Evolutionary conservation across 2,329 filamentous ascomycete genomes (phyloP).

Genomic region (Chaetomiaceae sp.): DNA sequence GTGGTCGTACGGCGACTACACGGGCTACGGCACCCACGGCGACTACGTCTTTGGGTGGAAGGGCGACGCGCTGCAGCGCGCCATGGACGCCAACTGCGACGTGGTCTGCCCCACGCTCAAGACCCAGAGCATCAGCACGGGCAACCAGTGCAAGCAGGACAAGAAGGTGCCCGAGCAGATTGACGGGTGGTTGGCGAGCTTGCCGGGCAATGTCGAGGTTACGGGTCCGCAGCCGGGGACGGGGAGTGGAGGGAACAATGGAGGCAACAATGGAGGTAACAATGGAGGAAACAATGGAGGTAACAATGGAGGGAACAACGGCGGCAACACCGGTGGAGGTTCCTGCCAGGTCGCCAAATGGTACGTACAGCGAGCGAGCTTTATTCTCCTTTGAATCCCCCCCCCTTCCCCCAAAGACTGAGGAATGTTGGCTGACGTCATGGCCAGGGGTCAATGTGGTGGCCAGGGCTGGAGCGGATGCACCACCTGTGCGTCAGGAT

Average conservation of each 20-base stretch:
- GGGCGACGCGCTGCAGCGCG: constrained; percentile 19
- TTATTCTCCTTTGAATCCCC: no score
- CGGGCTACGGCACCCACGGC: constrained; percentile 22
- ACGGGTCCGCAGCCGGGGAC: constrained; percentile 17
- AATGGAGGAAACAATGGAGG: neutral
- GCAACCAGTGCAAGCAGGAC: constrained; percentile 12
- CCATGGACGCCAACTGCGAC: constrained; percentile 23
- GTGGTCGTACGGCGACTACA: constrained; percentile 22
- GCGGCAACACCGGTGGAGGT: constrained; percentile 1
- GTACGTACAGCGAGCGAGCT: neutral
- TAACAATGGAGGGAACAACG: neutral
- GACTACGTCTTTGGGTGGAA: constrained; percentile 25
- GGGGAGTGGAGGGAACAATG: neutral
- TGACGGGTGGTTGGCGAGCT: constrained; percentile 9
- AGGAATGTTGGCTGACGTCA: neutral
- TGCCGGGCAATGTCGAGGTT: constrained; percentile 13
- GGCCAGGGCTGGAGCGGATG: constrained; percentile 13
- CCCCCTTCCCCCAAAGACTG: neutral
- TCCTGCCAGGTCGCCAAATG: constrained; percentile 10
- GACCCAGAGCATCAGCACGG: constrained; percentile 11
- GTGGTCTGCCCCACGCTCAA: constrained; percentile 7
- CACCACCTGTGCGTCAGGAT: constrained; percentile 15
- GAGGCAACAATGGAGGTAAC: neutral
- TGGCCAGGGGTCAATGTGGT: constrained; percentile 16
- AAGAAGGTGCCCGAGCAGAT: constrained; percentile 17